Evolutionary conservation across 306 rosid species (phyloP).

Genomic region (Trifolium pratense): DNA sequence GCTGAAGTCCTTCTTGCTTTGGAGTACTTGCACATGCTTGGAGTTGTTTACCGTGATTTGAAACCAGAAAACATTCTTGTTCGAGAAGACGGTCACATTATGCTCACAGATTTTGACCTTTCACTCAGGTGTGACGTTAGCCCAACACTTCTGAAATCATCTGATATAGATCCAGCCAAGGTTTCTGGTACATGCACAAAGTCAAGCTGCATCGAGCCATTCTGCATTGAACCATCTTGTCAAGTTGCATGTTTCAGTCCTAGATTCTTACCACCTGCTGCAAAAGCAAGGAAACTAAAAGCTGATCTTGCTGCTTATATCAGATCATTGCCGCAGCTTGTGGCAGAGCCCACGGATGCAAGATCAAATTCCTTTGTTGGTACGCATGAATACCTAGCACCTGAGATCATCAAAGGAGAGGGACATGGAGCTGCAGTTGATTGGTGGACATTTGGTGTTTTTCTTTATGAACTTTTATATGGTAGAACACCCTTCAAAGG

Average conservation of each 20-base stretch:
- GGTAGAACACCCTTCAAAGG: slow-evolving; percentile 92
- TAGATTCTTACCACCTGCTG: slow-evolving; percentile 64
- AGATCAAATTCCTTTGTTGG: slow-evolving; percentile 92
- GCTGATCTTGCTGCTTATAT: slow-evolving; percentile 56
- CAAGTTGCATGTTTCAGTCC: slow-evolving; percentile 90
- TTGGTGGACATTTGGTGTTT: slow-evolving; percentile 97
- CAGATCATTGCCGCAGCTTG: slow-evolving; percentile 88
- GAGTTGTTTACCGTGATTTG: slow-evolving; percentile 84
- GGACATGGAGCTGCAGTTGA: slow-evolving; percentile 97
- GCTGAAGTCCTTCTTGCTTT: slow-evolving; percentile 92
- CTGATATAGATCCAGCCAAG: slow-evolving; percentile 59
- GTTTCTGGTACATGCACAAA: slow-evolving; percentile 69
- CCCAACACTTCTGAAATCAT: slow-evolving; percentile 73
- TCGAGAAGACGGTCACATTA: slow-evolving; percentile 89
- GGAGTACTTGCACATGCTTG: slow-evolving; percentile 95
- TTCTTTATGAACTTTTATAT: slow-evolving; percentile 80
- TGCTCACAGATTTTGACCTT: slow-evolving; percentile 92
- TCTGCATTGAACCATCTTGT: slow-evolving; percentile 79
- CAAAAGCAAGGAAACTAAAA: slow-evolving; percentile 68
- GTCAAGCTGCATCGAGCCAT: slow-evolving; percentile 79
- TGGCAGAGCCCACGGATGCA: slow-evolving; percentile 87
- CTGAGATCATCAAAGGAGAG: slow-evolving; percentile 89
- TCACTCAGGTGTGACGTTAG: slow-evolving; percentile 77
- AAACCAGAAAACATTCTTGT: slow-evolving; percentile 93
- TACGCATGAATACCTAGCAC: slow-evolving; percentile 92